Evolutionary conservation across 2,329 filamentous ascomycete species (phyloP).

Genomic region (Rosellinia necatrix): DNA sequence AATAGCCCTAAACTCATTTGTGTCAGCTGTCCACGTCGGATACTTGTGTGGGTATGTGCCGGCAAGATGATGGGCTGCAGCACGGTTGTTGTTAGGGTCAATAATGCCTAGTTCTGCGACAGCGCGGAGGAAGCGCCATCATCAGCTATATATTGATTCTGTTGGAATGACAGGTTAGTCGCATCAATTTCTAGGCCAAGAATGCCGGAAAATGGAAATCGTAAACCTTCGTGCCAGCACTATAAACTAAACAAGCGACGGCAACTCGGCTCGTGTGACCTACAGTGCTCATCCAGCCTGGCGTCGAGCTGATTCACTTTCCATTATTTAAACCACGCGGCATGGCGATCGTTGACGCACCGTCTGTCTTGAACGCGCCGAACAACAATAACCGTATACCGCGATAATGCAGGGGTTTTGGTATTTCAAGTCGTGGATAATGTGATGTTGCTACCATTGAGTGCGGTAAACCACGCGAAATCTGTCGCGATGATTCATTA

Average conservation of each 20-base stretch:
- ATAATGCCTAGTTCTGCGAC: too few relatives aligned
- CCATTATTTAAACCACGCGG: not conserved
- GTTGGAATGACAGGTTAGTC: too few relatives aligned
- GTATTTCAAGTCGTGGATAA: not conserved
- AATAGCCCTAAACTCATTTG: not conserved
- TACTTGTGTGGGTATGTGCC: not conserved
- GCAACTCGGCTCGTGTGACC: not conserved
- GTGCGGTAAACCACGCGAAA: too few relatives aligned
- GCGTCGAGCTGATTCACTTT: not conserved
- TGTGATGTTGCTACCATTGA: not conserved
- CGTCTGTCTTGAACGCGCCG: too few relatives aligned
- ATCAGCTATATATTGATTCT: too few relatives aligned
- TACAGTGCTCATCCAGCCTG: not conserved
- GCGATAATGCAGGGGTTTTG: not conserved
- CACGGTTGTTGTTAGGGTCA: not conserved
- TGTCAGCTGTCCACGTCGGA: not conserved
- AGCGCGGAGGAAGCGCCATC: too few relatives aligned
- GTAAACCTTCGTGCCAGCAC: not conserved
- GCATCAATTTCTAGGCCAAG: too few relatives aligned
- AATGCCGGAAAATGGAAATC: not conserved
- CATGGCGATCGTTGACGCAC: too few relatives aligned
- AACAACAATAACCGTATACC: not conserved
- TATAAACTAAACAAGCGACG: not conserved
- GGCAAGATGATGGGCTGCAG: not conserved
- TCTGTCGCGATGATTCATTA: not conserved